Base-by-base conservation (phyloP, 2,329 filamentous ascomycete species). In the Fonsecaea multimorphosa region DNA sequence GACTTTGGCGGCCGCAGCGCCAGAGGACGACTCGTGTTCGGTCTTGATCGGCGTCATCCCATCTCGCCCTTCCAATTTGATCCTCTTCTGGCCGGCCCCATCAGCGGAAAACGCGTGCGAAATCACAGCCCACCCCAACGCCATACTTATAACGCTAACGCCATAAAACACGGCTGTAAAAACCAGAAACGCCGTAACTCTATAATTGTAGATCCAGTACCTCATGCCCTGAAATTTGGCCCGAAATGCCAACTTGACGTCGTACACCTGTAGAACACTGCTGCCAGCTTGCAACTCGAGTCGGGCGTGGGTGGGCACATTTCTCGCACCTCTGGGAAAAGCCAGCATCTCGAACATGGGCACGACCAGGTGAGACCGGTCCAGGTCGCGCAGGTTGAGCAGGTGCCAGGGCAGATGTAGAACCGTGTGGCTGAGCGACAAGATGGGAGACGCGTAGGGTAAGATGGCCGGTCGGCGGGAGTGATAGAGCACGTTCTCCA, bases 131-230 rank as follows among this genome's bases (percentile, higher is more conserved):
- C 91, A 96, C 0, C 86, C 88, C 0, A 88, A 40, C 0, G 83
- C 81, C 75, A 91, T 86, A 49, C 89, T 89, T 0, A 87, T 69
- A 73, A 96, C 83, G 74, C 94, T 92, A 12, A 87, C 86, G 1
- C 81, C 75, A 92, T 93, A 98, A 77, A 97, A 97, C 0, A 86
- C 71, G 0, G 81, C 77, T 0, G 89, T 91, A 72, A 93, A 90
- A 0, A 89, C 73, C 0, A 90, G 59, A 65, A 92, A 93, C 4
- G 88, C 88, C 1, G 87, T 76, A 38, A 95, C 73, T 12, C 90
- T 87, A 79, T 94, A 89, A 67, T 92, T 88, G 73, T 95, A 95
- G 91, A 99, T 96, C 62, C 93, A 73, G 87, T 91, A 86, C 75
- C 86, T 82, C 67, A 97, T 76, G 0, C 94, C 94, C 11, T 85